Evolutionary conservation across 352 stramenopile genomes (phyloP), one percentile per base, ranked within the genome.

Genomic region (Phytophthora capsici): DNA sequence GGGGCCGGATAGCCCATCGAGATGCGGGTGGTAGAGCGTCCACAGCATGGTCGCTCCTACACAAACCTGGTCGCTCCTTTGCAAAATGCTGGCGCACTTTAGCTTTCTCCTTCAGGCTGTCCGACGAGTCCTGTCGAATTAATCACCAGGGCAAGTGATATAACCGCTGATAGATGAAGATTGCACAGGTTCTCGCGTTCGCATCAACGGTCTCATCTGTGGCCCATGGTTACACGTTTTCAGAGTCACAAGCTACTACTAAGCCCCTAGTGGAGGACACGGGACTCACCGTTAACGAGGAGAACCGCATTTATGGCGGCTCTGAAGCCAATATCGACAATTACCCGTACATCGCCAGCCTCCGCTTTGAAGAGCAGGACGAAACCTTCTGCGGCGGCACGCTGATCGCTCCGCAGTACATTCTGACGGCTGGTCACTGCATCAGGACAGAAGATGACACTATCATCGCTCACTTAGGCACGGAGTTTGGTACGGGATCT

Each of bases 401-500:
- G 25, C 73, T 93, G 4, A 84, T 93, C 37, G 69, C 69, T 13
- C 50, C 78, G 23, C 63, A 82, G 53, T 89, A 86, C 58, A 74
- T 93, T 28, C 45, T 90, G 51, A 93, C 82, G 32, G 84, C 84
- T 1, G 84, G 77, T 1, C 84, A 93, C 65, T 93, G 84, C 61
- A 78, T 89, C 46, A 84, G 84, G 67, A 74, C 60, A 14, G 26
- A 77, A 10, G 19, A 63, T 40, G 22, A 57, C 49, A 60, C 52
- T 1, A 73, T 84, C 46, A 85, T 80, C 55, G 81, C 66, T 32
- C 49, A 60, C 6, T 45, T 77, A 8, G 65, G 65, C 3, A 65
- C 69, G 6, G 53, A 60, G 19, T 52, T 41, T n/a, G 51, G 59
- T 10, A 38, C 58, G 12, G 54, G 54, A 2, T 71, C 45, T 13